Percentiles rank a stretch among this genome's conserved stretches.
phyloP scores from a whole-genome alignment of 192 early-diverging fungal genomes.

The Chytriomyces confervae region DNA sequence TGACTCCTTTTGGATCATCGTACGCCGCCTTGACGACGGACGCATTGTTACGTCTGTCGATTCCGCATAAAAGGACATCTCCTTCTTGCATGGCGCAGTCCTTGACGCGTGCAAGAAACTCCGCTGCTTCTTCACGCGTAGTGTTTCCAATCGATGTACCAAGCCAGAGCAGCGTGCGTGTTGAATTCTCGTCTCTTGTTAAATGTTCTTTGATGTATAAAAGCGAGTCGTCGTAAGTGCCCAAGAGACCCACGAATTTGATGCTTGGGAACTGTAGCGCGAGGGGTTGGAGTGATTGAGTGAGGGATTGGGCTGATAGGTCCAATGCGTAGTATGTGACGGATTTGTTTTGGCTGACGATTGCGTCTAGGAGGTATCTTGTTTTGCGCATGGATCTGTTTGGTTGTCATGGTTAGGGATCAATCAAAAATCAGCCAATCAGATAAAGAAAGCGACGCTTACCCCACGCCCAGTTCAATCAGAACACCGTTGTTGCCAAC shows the following conservation, averaged over 20 bases:
- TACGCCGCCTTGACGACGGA: constrained; percentile 77
- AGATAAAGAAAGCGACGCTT: constrained; percentile 22
- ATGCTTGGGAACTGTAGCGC: constrained; percentile 68
- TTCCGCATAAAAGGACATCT: constrained; percentile 82
- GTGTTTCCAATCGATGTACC: constrained; percentile 90
- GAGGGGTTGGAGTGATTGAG: constrained; percentile 70
- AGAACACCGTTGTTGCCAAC: constrained; percentile 74
- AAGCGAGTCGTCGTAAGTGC: constrained; percentile 88
- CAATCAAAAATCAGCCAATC: neutral
- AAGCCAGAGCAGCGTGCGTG: constrained; percentile 84
- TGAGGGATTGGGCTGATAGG: constrained; percentile 79
- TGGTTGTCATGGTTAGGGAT: neutral
- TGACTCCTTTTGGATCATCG: constrained; percentile 79
- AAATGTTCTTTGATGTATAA: constrained; percentile 54
- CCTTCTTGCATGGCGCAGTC: constrained; percentile 58
- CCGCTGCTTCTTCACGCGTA: constrained; percentile 65
- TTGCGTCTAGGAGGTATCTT: constrained; percentile 74
- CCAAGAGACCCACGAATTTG: constrained; percentile 79
- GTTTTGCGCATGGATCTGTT: constrained; percentile 85
- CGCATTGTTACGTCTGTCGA: constrained; percentile 80
- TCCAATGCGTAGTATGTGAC: constrained; percentile 91
- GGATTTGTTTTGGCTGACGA: constrained; percentile 64
- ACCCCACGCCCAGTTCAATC: constrained; percentile 91
- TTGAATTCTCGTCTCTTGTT: constrained; percentile 55
- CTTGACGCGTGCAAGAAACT: constrained; percentile 68